Conservation (phyloP, 2,329 filamentous ascomycete species). For the Ascochyta clinopodiicola region DNA sequence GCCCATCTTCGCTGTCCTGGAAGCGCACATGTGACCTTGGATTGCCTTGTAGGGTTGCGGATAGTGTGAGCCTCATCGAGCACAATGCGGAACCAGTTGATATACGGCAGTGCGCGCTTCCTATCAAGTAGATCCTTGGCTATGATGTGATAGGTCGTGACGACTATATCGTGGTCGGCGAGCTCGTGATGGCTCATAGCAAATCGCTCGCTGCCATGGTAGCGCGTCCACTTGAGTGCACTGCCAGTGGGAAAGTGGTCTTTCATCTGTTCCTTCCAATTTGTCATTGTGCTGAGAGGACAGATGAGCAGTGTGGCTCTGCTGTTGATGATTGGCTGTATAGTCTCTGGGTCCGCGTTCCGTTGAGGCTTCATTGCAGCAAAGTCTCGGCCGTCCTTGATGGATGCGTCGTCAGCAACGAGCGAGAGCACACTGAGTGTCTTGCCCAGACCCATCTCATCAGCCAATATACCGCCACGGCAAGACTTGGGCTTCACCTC, state of each 20-base stretch:
- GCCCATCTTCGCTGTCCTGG: constrained; percentile 88
- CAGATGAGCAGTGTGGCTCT: constrained; percentile 86
- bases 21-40: constrained; percentile 81
- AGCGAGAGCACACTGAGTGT: constrained; percentile 81
- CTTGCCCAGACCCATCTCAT: constrained; percentile 61
- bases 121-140: constrained; percentile 72
- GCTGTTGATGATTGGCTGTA: constrained; percentile 63
- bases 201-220: constrained; percentile 81
- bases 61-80: constrained; percentile 96
- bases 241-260: constrained; percentile 71
- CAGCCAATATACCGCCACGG: constrained; percentile 57
- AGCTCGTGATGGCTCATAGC: constrained; percentile 66
- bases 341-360: background rate
- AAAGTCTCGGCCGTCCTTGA: constrained; percentile 69
- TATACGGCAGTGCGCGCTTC: constrained; percentile 73
- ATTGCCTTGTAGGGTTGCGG: constrained; percentile 82
- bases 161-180: constrained; percentile 78
- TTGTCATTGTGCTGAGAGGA: constrained; percentile 87
- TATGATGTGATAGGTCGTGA: constrained; percentile 92
- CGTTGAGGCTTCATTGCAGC: constrained; percentile 56
- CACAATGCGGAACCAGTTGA: constrained; percentile 93
- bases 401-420: constrained; percentile 64
- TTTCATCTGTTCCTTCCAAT: constrained; percentile 93
- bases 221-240: constrained; percentile 75
- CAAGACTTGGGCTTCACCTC: constrained; percentile 43